A percentile compares a stretch with the other conserved stretches of the same genome.
These are phyloP conservation scores for Tanozyma kutaoensis DNA, from an alignment of 805 yeast species.

Conservation along the genomic window DNA sequence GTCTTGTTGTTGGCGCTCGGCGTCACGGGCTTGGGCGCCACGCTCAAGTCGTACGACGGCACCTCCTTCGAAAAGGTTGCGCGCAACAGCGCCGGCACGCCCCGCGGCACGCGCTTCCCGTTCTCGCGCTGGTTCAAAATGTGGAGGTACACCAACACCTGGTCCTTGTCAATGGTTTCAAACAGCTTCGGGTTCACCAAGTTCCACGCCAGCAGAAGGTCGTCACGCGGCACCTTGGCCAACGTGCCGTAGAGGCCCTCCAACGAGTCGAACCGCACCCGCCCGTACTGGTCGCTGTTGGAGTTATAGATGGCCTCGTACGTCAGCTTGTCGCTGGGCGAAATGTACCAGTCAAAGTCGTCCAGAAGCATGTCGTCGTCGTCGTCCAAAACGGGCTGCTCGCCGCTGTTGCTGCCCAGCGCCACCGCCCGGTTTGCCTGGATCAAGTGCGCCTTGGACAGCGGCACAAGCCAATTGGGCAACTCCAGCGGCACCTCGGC, in stretches of 20 bases:
- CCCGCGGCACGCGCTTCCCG: slow-evolving; percentile 75
- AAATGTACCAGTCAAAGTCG: slow-evolving; percentile 92
- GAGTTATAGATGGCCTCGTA: slow-evolving; percentile 70
- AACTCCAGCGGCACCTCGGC: slow-evolving; percentile 51
- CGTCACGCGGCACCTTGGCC: slow-evolving; percentile 65
- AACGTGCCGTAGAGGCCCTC: slow-evolving; percentile 57
- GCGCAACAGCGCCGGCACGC: slow-evolving; percentile 86
- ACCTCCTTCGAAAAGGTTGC: slow-evolving; percentile 84
- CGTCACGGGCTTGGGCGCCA: slow-evolving; percentile 3
- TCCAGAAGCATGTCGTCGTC: slow-evolving; percentile 48
- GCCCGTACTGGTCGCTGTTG: slow-evolving; percentile 66
- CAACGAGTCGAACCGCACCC: slow-evolving; percentile 64
- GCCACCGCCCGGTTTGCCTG: slow-evolving; percentile 66
- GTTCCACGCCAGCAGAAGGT: slow-evolving; percentile 86
- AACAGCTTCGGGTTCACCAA: slow-evolving; percentile 82
- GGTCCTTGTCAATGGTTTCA: slow-evolving; percentile 88
- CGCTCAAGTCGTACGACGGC: slow-evolving; percentile 53
- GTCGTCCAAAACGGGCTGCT: slow-evolving; percentile 34
- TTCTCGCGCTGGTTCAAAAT: slow-evolving; percentile 82
- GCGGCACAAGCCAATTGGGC: slow-evolving; percentile 91
- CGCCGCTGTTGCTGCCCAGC: slow-evolving; percentile 11
- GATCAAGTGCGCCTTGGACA: slow-evolving; percentile 72
- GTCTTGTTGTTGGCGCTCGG: slow-evolving; percentile 10
- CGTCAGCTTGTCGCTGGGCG: slow-evolving; percentile 70
- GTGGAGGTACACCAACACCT: slow-evolving; percentile 78